Evolutionary conservation across 208 protist species (phyloP).

Genomic region (Herpetomonas tarakana): DNA sequence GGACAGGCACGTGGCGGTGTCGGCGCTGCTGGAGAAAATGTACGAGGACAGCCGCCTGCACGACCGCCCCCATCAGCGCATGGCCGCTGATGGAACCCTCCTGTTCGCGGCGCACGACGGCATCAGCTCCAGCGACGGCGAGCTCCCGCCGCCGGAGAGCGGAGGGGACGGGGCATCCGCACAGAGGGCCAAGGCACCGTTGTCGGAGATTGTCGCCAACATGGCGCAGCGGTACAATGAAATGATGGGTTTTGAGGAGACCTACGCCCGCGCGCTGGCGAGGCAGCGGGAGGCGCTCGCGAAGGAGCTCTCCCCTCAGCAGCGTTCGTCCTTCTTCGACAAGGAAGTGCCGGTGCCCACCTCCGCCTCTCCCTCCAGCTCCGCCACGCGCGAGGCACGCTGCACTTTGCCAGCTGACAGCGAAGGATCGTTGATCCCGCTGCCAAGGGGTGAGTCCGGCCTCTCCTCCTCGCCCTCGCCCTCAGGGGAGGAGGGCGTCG

Average conservation of each 20-base stretch:
- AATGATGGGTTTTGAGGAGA: constrained; percentile 44
- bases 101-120: constrained; percentile 13
- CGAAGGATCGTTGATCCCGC: no score
- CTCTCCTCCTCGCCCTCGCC: not conserved
- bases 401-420: no score
- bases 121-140: no score
- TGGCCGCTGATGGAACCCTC: not conserved
- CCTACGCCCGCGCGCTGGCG: constrained; percentile 25
- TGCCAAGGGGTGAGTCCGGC: no score
- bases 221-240: constrained; percentile 60
- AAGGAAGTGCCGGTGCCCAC: constrained; percentile 23
- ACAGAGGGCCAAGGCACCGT: no score
- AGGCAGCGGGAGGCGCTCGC: constrained; percentile 23
- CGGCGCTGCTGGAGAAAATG: constrained; percentile 44
- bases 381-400: no score
- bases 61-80: not conserved
- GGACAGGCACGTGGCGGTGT: constrained; percentile 17
- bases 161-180: no score
- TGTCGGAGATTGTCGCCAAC: constrained; percentile 34
- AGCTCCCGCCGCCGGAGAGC: no score
- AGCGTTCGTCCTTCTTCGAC: constrained; percentile 42
- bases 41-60: constrained; percentile 53
- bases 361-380: no score
- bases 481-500: not conserved
- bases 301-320: constrained; percentile 4